These are phyloP conservation scores for Neostapfia colusana DNA, from an alignment of 176 grass and related monocot species.

Conservation along the genomic window DNA sequence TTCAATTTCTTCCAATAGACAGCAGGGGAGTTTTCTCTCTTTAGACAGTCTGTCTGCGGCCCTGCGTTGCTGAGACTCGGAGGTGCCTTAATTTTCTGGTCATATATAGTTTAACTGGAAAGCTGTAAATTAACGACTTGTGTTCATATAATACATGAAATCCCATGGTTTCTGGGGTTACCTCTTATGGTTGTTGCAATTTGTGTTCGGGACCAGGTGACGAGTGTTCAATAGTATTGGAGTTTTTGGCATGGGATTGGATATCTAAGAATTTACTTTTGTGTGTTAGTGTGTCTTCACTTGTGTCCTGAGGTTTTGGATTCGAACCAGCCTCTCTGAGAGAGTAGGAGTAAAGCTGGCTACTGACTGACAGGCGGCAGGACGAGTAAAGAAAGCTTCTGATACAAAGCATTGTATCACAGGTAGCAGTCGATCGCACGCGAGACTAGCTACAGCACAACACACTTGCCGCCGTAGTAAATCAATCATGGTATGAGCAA, in stretches of 20 bases:
- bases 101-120: conserved; percentile 30
- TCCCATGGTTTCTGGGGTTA: conserved; percentile 16
- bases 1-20: conserved; percentile 21
- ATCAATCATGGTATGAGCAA: too few species aligned
- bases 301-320: too few species aligned
- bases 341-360: too few species aligned
- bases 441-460: not conserved
- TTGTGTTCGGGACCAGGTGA: not conserved
- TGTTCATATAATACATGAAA: conserved; percentile 41
- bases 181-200: not conserved
- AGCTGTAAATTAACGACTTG: conserved; percentile 30
- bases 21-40: not conserved
- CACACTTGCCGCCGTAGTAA: not conserved
- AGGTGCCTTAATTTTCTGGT: conserved; percentile 8
- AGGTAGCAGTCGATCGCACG: not conserved
- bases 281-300: too few species aligned
- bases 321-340: too few species aligned
- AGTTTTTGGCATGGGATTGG: not conserved
- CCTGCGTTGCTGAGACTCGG: conserved; percentile 2
- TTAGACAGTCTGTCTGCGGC: conserved; percentile 17
- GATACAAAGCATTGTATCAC: too few species aligned
- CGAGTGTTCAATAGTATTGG: not conserved
- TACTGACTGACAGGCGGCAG: not conserved
- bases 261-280: not conserved
- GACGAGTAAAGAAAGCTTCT: not conserved